Base-by-base conservation (phyloP, 306 rosid species). In the Citrullus amarus region DNA sequence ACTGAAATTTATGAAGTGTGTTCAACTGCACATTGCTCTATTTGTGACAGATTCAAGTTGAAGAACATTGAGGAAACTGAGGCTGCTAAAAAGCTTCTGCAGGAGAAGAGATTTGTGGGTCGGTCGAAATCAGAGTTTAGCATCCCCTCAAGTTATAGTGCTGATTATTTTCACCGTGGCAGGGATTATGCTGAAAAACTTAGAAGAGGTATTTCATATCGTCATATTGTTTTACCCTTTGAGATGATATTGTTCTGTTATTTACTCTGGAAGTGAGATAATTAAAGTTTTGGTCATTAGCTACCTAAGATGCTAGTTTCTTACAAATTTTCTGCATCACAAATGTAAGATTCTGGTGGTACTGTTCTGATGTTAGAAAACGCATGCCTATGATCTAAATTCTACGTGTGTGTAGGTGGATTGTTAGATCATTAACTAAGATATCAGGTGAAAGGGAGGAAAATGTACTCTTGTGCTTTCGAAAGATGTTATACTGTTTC, bases 111-210 rank as follows among this genome's bases (percentile, higher is more conserved):
- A 72, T 97, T 95, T 63, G 84, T 83, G 75, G 96, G 96, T 80
- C 89, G 90, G 74, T 46, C 90, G 9, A 95, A 92, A 80, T 88
- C 99, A 80, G 99, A 95, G 63, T 78, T 85, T 82, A 92, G 88
- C 89, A 91, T 95, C 65, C 99, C 99, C 22, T 80, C 97, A 14
- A 95, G 99, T 84, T 95, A 89, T 70, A 95, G 97, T 67, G 99
- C 97, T 30, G 99, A 91, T 83, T 95, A 92, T 88, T 95, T 95
- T 84, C 99, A 95, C 83, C 99, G 99, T 48, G 99, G 97, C 86
- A 88, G 89, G 88, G 99, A 95, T 87, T 95, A 95, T 88, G 97
- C 99, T 78, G 99, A 95, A 84, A 95, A 90, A 81, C 97, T 95
- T 79, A 83, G 99, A 87, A 88, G 92, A 91, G 98, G 98, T 92